A percentile compares a stretch with the other conserved stretches of the same genome.
phyloP scores from a whole-genome alignment of 768 basidiomycete species.

The Mycena capillaripes region DNA sequence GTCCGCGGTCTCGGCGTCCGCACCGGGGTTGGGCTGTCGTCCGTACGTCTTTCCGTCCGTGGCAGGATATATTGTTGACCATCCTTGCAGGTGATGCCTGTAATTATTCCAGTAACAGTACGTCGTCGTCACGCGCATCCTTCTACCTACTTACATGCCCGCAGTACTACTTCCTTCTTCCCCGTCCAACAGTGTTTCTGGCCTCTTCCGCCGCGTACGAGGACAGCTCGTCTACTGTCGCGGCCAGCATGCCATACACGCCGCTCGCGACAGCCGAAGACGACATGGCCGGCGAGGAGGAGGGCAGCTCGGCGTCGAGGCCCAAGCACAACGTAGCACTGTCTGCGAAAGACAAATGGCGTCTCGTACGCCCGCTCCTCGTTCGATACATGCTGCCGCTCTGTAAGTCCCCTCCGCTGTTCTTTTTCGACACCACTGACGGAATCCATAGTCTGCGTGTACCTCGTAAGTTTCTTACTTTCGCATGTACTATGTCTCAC shows the following conservation, averaged over 20 bases:
- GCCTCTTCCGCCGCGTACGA: constrained; percentile 55
- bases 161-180: constrained; percentile 81
- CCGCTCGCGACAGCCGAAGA: constrained; percentile 59
- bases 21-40: constrained; percentile 84
- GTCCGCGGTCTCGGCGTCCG: constrained; percentile 88
- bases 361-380: constrained; percentile 84
- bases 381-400: constrained; percentile 93
- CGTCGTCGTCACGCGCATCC: not conserved
- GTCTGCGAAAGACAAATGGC: constrained; percentile 82
- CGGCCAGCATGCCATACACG: constrained; percentile 57
- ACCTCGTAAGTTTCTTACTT: constrained; percentile 55
- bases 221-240: constrained; percentile 44
- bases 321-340: constrained; percentile 66
- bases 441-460: constrained; percentile 51
- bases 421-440: constrained; percentile 6
- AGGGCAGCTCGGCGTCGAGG: constrained; percentile 48
- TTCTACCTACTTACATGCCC: not conserved
- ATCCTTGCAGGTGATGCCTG: constrained; percentile 77
- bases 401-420: constrained; percentile 67
- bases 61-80: constrained; percentile 8
- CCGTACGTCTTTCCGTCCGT: constrained; percentile 62
- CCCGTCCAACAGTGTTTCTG: constrained; percentile 67
- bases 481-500: constrained; percentile 10
- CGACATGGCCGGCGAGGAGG: constrained; percentile 55
- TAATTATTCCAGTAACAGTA: constrained; percentile 77